These are phyloP conservation scores for Apiospora marii DNA, from an alignment of 2,329 filamentous ascomycete genomes.

Conservation along the genomic window DNA sequence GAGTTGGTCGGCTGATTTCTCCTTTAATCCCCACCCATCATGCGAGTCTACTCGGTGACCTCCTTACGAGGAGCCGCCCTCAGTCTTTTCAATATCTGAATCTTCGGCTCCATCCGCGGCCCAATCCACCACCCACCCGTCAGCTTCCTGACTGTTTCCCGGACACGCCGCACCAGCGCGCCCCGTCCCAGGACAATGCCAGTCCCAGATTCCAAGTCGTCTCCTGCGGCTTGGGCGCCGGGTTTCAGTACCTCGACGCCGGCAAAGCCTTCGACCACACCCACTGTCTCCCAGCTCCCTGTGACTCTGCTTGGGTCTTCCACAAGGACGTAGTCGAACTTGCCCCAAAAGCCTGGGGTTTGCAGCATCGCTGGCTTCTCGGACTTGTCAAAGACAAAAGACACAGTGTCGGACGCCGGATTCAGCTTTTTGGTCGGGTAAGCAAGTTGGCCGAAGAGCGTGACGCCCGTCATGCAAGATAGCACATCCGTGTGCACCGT, in stretches of 20 bases:
- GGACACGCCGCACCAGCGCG: conserved; percentile 47
- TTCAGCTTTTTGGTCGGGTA: conserved; percentile 35
- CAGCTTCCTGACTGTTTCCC: conserved; percentile 49
- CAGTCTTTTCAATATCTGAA: conserved; percentile 56
- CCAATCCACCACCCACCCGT: conserved; percentile 73
- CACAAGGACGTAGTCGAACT: conserved; percentile 68
- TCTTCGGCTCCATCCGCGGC: conserved; percentile 64
- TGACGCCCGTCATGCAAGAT: conserved; percentile 75
- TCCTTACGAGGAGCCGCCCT: conserved; percentile 38
- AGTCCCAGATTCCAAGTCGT: conserved; percentile 35
- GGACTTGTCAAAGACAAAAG: conserved; percentile 66
- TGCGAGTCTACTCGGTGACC: conserved; percentile 35
- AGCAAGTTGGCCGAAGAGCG: conserved; percentile 66
- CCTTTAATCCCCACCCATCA: not conserved
- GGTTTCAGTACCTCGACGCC: conserved; percentile 67
- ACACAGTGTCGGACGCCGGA: conserved; percentile 37
- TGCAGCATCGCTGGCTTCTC: conserved; percentile 57
- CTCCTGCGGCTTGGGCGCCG: conserved; percentile 38
- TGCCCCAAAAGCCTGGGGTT: conserved; percentile 65
- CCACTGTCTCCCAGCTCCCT: conserved; percentile 63
- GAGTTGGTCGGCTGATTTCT: not conserved
- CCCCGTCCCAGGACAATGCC: conserved; percentile 55
- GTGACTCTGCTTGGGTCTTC: conserved; percentile 58
- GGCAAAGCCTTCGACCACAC: conserved; percentile 63
- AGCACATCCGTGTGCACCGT: conserved; percentile 71